phyloP scores from a whole-genome alignment of 2,329 filamentous ascomycete genomes.

The Pestalotiopsis sp. region DNA sequence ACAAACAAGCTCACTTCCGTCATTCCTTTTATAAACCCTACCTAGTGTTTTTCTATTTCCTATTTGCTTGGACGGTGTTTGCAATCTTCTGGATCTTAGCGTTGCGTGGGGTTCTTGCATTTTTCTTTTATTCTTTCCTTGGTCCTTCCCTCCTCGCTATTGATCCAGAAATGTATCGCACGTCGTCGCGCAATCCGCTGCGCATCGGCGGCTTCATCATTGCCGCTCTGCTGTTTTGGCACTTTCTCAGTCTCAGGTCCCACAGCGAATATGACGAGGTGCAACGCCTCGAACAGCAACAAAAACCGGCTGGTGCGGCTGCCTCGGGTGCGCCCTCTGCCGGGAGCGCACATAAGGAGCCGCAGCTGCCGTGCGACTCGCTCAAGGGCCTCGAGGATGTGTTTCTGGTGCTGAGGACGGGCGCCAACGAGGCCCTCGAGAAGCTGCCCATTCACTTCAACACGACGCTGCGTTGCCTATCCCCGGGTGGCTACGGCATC shows the following conservation, averaged over 20 bases:
- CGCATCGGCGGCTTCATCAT: background rate
- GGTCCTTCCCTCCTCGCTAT: background rate
- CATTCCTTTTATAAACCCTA: background rate
- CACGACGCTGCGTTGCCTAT: conserved; percentile 57
- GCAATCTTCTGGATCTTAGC: background rate
- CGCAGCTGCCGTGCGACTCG: conserved; percentile 1
- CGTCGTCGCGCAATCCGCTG: background rate
- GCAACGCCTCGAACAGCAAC: background rate
- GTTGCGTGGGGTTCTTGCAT: background rate
- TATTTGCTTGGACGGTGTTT: background rate
- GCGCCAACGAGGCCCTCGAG: conserved; percentile 57
- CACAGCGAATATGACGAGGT: background rate
- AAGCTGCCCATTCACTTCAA: conserved; percentile 58
- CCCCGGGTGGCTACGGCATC: conserved; percentile 50
- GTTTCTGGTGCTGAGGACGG: conserved; percentile 60
- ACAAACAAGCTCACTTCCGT: background rate
- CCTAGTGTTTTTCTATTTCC: background rate
- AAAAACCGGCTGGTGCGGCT: background rate
- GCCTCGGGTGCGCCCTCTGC: background rate
- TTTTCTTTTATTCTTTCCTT: background rate
- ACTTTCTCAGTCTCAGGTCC: background rate
- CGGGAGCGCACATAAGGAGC: background rate
- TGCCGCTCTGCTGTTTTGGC: background rate
- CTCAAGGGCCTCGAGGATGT: conserved; percentile 50
- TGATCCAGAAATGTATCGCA: background rate